Percentiles rank a stretch among this genome's conserved stretches.
Evolutionary conservation across 768 basidiomycete genomes (phyloP).

Genomic region (Lentinus tigrinus): DNA sequence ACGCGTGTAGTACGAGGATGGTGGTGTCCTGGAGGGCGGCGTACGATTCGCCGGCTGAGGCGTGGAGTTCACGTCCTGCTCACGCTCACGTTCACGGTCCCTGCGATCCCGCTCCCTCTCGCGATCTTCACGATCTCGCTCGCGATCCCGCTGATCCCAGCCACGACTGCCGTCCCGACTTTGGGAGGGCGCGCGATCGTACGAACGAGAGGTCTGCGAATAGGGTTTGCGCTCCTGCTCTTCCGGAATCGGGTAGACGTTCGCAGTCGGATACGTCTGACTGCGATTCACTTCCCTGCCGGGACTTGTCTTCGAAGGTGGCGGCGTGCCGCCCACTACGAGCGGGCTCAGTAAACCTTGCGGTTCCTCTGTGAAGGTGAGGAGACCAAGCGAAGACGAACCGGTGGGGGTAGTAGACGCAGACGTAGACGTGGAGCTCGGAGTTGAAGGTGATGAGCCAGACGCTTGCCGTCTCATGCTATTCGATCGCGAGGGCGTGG

Average conservation of each 20-base stretch:
- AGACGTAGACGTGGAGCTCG: constrained; percentile 1
- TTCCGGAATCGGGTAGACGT: constrained; percentile 15
- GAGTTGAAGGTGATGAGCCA: constrained; percentile 14
- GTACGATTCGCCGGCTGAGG: constrained; percentile 4
- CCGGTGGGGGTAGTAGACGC: background rate
- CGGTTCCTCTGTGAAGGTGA: constrained; percentile 31
- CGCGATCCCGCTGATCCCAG: background rate
- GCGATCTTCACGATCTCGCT: background rate
- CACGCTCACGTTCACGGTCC: background rate
- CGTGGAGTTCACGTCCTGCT: constrained; percentile 5
- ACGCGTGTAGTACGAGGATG: constrained; percentile 9
- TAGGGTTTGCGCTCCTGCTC: constrained; percentile 7
- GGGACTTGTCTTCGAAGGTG: background rate
- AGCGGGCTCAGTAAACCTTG: constrained; percentile 30
- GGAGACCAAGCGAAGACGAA: constrained; percentile 5
- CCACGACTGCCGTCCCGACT: background rate
- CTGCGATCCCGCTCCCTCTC: constrained; percentile 2
- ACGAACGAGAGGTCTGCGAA: constrained; percentile 3
- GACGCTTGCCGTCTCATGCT: constrained; percentile 6
- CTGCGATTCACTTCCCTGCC: constrained; percentile 14
- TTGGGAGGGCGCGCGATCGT: background rate
- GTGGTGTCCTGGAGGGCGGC: constrained; percentile 10
- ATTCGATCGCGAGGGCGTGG: constrained; percentile 21
- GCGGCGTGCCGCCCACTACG: constrained; percentile 7
- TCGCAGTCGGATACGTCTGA: constrained; percentile 21